Percentiles rank a stretch among this genome's conserved stretches.
These are phyloP conservation scores for Ustilago xerochloae DNA, from an alignment of 1,284 basidiomycete species.

Conservation along the genomic window DNA sequence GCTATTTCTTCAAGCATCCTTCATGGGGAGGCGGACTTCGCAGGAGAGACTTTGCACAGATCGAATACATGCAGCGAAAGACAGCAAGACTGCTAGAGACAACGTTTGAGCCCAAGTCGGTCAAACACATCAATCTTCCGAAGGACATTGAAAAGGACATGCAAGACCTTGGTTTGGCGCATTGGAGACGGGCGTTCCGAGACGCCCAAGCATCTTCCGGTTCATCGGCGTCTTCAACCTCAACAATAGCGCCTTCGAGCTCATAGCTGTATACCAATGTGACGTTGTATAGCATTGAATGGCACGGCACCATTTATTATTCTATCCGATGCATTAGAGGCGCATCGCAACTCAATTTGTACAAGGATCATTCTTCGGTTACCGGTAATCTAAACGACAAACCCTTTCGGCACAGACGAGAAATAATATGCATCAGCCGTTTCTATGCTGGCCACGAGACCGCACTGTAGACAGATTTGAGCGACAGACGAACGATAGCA, in stretches of 20 bases:
- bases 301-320: no score
- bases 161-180: conserved; percentile 36
- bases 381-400: background rate
- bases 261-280: no score
- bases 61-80: conserved; percentile 65
- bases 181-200: conserved; percentile 34
- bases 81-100: conserved; percentile 57
- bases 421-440: background rate
- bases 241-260: conserved; percentile 12
- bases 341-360: no score
- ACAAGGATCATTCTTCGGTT: background rate
- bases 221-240: background rate
- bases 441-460: no score
- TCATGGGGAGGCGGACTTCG: conserved; percentile 59
- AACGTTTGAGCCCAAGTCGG: conserved; percentile 55
- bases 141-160: conserved; percentile 44
- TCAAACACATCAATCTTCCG: conserved; percentile 59
- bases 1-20: conserved; percentile 65
- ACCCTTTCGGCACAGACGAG: background rate
- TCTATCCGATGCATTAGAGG: no score
- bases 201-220: conserved; percentile 7
- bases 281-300: no score
- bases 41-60: conserved; percentile 61
- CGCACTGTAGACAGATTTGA: no score
- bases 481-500: background rate